phyloP scores from a whole-genome alignment of 2,329 filamentous ascomycete species.

The Colletotrichum horii region DNA sequence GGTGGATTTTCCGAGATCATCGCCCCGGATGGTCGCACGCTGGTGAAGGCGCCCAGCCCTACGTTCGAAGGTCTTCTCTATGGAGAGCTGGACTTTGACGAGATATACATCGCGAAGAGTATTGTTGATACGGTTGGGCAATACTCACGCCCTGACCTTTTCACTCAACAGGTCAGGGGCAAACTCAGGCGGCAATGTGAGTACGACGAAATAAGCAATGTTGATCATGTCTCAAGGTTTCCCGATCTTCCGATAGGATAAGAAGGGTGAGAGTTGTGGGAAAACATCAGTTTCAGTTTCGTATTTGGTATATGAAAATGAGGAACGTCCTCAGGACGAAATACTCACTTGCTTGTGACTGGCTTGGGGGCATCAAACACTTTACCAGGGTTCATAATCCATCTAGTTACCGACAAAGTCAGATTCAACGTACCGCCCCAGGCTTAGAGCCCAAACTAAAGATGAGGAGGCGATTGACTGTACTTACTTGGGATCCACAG shows the following conservation, averaged over 20 bases:
- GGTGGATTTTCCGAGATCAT: not conserved
- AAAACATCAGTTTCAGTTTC: not conserved
- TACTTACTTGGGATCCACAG: slow-evolving; percentile 60
- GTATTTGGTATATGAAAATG: not conserved
- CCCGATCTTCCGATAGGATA: not conserved
- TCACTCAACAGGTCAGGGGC: not conserved
- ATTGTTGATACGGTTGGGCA: not conserved
- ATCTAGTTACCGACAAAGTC: not conserved
- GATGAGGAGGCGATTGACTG: too few species aligned
- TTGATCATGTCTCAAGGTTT: not conserved
- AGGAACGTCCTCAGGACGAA: not conserved
- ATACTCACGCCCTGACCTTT: not conserved
- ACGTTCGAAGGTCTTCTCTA: not conserved
- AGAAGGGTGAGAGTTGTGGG: not conserved
- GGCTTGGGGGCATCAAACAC: not conserved
- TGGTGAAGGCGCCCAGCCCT: not conserved
- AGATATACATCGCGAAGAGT: not conserved
- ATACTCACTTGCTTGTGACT: not conserved
- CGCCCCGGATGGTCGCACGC: not conserved
- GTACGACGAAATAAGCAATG: not conserved
- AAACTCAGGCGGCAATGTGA: not conserved
- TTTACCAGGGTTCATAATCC: not conserved
- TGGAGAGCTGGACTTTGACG: not conserved
- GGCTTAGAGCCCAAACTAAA: not conserved
- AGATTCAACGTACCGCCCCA: not conserved